These are phyloP conservation scores for Coniochaeta hoffmannii DNA, from an alignment of 2,329 filamentous ascomycete species.

Conservation along the genomic window DNA sequence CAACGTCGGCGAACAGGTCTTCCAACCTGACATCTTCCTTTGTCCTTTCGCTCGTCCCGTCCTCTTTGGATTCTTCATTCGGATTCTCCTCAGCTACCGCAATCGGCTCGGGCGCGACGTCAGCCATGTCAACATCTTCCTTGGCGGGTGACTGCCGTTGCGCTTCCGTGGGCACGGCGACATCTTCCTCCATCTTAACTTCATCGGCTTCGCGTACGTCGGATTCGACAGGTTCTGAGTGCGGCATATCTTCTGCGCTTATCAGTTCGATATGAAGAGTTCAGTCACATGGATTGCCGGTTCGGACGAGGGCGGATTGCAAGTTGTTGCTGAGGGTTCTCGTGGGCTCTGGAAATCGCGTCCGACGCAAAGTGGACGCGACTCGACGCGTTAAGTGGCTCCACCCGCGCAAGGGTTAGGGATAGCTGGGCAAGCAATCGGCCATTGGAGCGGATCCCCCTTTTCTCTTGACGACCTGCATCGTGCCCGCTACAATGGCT, in stretches of 20 bases:
- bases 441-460: not conserved
- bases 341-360: not conserved
- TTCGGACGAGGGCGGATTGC: not conserved
- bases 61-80: not conserved
- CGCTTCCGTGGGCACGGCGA: slow-evolving; percentile 15
- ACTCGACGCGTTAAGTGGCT: not conserved
- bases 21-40: slow-evolving; percentile 47
- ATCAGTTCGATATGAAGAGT: not conserved
- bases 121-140: slow-evolving; percentile 30
- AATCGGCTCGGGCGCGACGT: not conserved
- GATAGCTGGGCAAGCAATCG: no score
- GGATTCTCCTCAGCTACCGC: not conserved
- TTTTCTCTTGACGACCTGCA: no score
- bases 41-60: slow-evolving; percentile 6
- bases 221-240: slow-evolving; percentile 30
- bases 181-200: not conserved
- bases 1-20: slow-evolving; percentile 50
- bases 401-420: no score
- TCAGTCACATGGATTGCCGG: not conserved
- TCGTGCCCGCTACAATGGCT: no score
- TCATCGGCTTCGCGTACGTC: slow-evolving; percentile 12
- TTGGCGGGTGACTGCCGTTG: slow-evolving; percentile 20
- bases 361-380: not conserved
- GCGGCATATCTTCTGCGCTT: slow-evolving; percentile 29
- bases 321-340: not conserved